Percentiles rank a stretch among this genome's conserved stretches.
phyloP scores from a whole-genome alignment of 108 stramenopile genomes.

The Conticribra guillardii region DNA sequence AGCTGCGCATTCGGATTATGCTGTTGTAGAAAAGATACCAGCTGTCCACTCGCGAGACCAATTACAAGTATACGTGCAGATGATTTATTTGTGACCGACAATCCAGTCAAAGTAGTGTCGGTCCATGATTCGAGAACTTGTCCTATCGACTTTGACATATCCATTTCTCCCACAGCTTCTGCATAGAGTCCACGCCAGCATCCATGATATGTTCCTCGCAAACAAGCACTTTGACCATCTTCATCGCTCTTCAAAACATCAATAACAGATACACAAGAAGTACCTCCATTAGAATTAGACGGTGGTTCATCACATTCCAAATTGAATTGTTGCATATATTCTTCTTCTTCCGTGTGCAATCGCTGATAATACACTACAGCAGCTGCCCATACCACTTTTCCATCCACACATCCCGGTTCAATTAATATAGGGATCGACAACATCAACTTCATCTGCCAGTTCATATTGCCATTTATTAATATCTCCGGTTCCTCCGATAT shows the following conservation, averaged over 20 bases:
- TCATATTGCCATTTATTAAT: background rate
- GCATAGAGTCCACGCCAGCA: conserved; percentile 30
- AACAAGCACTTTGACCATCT: conserved; percentile 20
- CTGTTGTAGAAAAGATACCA: conserved; percentile 22
- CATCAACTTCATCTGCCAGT: conserved; percentile 28
- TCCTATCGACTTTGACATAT: background rate
- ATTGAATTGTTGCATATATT: conserved; percentile 14
- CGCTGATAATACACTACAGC: conserved; percentile 17
- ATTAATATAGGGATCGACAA: conserved; percentile 30
- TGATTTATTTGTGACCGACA: conserved; percentile 1
- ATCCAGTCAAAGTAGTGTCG: conserved; percentile 26
- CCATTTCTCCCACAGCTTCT: conserved; percentile 33
- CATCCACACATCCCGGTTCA: conserved; percentile 26
- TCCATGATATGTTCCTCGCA: conserved; percentile 25
- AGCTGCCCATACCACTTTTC: conserved; percentile 32
- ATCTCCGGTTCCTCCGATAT: conserved; percentile 29
- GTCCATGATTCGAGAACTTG: conserved; percentile 19
- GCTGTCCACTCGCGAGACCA: conserved; percentile 29
- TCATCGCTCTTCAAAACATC: conserved; percentile 35
- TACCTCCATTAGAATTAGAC: no score
- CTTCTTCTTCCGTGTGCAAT: conserved; percentile 1
- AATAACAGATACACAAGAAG: conserved; percentile 17
- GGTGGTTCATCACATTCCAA: conserved; percentile 20
- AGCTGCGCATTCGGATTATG: conserved; percentile 10
- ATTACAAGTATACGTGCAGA: conserved; percentile 14